A percentile compares a stretch with the other conserved stretches of the same genome.
Evolutionary conservation across 805 yeast genomes (phyloP).

Genomic region (Suhomyces vadensis): DNA sequence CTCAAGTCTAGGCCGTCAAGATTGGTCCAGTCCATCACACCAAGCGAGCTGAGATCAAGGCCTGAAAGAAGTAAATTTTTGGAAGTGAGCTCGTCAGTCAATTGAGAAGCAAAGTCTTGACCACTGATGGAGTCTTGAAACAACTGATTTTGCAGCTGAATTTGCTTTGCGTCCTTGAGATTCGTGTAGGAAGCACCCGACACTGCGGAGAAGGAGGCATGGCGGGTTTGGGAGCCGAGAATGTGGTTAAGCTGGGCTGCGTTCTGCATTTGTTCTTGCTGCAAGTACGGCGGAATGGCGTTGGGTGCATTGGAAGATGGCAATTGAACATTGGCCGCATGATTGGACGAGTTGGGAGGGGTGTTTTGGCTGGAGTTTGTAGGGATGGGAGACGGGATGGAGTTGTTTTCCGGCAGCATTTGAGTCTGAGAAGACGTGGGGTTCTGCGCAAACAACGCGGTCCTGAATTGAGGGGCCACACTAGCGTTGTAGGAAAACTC

Average conservation of each 20-base stretch:
- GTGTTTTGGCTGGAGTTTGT: constrained; percentile 28
- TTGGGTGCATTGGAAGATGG: constrained; percentile 9
- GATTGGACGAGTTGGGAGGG: constrained; percentile 16
- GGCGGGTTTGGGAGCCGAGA: constrained; percentile 31
- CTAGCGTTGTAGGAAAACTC: background rate
- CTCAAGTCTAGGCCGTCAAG: constrained; percentile 32
- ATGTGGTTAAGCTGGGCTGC: constrained; percentile 6
- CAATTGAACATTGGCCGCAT: constrained; percentile 2
- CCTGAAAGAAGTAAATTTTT: constrained; percentile 32
- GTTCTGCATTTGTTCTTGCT: background rate
- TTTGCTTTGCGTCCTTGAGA: constrained; percentile 42
- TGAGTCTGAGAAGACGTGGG: constrained; percentile 2
- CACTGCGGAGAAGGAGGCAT: constrained; percentile 66
- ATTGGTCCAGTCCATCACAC: constrained; percentile 28
- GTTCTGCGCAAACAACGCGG: constrained; percentile 14
- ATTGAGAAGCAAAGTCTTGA: constrained; percentile 79
- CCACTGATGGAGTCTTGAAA: constrained; percentile 53
- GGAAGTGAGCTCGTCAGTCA: constrained; percentile 40
- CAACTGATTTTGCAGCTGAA: constrained; percentile 28
- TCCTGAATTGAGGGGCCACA: constrained; percentile 14
- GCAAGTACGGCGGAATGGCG: constrained; percentile 1
- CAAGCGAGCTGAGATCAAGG: constrained; percentile 38
- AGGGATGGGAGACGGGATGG: constrained; percentile 28
- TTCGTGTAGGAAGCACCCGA: constrained; percentile 60
- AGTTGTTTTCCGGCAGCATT: background rate